Base-by-base conservation (phyloP, 768 basidiomycete genomes). In the Trametopsis cervina region DNA sequence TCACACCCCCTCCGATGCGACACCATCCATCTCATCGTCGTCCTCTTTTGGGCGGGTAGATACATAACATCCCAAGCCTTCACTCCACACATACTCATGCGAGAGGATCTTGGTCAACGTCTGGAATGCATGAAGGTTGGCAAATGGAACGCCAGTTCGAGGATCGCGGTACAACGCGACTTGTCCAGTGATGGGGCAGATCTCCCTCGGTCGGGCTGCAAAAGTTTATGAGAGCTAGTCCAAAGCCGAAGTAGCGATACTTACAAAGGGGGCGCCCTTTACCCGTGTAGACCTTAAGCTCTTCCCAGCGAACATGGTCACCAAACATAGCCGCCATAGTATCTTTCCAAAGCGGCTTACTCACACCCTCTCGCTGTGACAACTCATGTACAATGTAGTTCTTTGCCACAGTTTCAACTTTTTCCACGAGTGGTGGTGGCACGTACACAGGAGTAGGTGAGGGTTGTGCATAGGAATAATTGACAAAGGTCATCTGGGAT, bases 261-360 rank as follows among this genome's bases (percentile, higher is more conserved):
- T 63, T 37, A 81, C 44, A 1, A 7, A 33, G 29, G 15, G 86
- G 88, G 11, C 87, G 69, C n/a, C 71, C 71, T 62, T 81, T 85
- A 20, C 77, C 73, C 1, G 71, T 69, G 55, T 77, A 87, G 4
- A 83, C 83, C 51, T 73, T 78, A 18, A 87, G 49, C 23, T 82
- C 75, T 43, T 85, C 80, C 88, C 88, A 97, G 41, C 83, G 75
- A 7, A 84, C 83, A 55, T 94, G 85, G 43, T 85, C 73, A 1
- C 94, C 92, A 56, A 97, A 90, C 69, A 95, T 73, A 1, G 89
- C 82, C 5, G 73, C 58, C 83, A 93, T 87, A 10, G 85, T 89
- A 24, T 84, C 78, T 40, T 67, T 70, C 85, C 87, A 85, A 0
- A 64, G 59, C 0, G 85, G 83, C 49, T 79, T 78, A 0, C 69